Evolutionary conservation across 192 early-diverging fungal species (phyloP).

Genomic region (Coemansia sp.): DNA sequence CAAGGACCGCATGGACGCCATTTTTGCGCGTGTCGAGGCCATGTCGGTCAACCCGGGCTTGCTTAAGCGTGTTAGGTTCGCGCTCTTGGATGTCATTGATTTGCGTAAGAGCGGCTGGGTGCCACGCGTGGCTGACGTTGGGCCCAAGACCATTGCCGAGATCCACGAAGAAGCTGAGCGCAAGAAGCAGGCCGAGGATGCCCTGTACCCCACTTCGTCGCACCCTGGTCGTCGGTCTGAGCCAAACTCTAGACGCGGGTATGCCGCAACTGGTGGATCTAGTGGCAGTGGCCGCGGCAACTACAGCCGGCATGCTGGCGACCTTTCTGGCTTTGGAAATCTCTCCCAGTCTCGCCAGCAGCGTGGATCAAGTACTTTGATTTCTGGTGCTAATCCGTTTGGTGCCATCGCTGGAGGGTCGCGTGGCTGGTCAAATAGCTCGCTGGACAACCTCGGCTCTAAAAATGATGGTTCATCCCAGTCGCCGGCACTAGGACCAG

Average conservation of each 20-base stretch:
- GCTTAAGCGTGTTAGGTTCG: conserved; percentile 87
- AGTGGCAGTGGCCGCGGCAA: conserved; percentile 59
- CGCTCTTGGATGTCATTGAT: conserved; percentile 85
- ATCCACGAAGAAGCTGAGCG: conserved; percentile 78
- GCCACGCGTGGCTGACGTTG: conserved; percentile 57
- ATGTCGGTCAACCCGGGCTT: conserved; percentile 69
- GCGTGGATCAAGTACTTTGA: conserved; percentile 13
- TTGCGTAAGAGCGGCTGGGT: conserved; percentile 77
- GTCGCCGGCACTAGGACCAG: neutral
- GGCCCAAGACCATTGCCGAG: conserved; percentile 90
- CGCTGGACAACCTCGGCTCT: conserved; percentile 15
- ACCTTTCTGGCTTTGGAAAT: conserved; percentile 75
- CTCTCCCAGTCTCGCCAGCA: conserved; percentile 57
- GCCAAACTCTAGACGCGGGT: conserved; percentile 57
- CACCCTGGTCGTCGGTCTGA: conserved; percentile 58
- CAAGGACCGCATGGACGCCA: conserved; percentile 69
- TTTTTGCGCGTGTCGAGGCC: conserved; percentile 79
- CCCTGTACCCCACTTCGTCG: conserved; percentile 63
- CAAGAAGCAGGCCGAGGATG: conserved; percentile 66
- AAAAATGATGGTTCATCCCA: conserved; percentile 28
- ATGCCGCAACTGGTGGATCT: conserved; percentile 67
- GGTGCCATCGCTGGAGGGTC: neutral
- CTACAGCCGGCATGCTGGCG: conserved; percentile 59
- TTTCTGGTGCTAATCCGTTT: conserved; percentile 1
- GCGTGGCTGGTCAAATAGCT: conserved; percentile 52